Conservation (phyloP, 2,329 filamentous ascomycete genomes). For the Nemania abortiva region DNA sequence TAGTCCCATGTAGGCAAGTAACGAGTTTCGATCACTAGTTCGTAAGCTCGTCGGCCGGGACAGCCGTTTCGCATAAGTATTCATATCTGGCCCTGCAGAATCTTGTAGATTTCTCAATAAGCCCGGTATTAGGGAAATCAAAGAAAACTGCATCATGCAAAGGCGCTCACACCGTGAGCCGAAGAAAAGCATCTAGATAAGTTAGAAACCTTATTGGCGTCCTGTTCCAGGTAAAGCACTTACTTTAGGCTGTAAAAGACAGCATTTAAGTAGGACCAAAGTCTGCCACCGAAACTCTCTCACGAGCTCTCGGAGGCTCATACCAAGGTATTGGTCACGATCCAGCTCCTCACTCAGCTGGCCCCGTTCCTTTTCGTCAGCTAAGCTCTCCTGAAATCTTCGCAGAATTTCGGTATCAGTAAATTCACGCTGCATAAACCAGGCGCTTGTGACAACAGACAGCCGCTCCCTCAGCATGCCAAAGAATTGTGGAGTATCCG, state of each 20-base stretch:
- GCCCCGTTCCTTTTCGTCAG: constrained; percentile 71
- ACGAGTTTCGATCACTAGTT: constrained; percentile 90
- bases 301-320: constrained; percentile 89
- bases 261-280: constrained; percentile 91
- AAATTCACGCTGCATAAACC: constrained; percentile 96
- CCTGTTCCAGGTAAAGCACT: constrained; percentile 23
- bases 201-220: constrained; percentile 9
- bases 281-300: constrained; percentile 97
- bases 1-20: constrained; percentile 93
- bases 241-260: constrained; percentile 94
- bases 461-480: constrained; percentile 91
- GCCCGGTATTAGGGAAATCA: constrained; percentile 94
- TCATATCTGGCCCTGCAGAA: constrained; percentile 92
- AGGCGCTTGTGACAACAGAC: constrained; percentile 90
- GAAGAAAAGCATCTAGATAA: constrained; percentile 91
- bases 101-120: constrained; percentile 93
- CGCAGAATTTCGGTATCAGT: constrained; percentile 89
- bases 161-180: constrained; percentile 94
- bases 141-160: constrained; percentile 98
- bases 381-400: constrained; percentile 90
- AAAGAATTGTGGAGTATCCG: constrained; percentile 89
- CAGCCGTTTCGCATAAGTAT: constrained; percentile 81
- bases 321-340: constrained; percentile 87
- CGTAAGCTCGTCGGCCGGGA: constrained; percentile 84
- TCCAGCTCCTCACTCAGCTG: constrained; percentile 74